Base-by-base conservation (phyloP, 2,329 filamentous ascomycete species). In the Aureobasidium sp. region DNA sequence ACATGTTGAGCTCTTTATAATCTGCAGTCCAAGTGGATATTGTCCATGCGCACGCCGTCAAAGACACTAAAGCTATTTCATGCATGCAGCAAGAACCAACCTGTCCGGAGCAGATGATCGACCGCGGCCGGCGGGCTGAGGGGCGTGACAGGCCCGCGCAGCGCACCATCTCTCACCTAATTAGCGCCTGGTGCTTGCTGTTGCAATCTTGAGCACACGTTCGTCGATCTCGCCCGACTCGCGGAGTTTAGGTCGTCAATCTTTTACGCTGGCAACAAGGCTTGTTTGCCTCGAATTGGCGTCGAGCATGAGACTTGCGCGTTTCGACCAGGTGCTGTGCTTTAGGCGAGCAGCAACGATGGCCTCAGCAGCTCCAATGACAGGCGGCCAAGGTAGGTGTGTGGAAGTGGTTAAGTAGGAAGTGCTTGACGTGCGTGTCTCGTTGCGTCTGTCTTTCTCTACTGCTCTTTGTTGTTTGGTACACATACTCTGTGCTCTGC, bases 261-360 rank as follows among this genome's bases (percentile, higher is more conserved):
- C 8, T 48, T 19, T 3, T 14, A 6, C 22, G 30, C 22, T 35
- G 44, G 21, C 22, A 19, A 17, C n/a, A 27, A 37, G 32, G n/a
- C 44, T n/a, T n/a, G 6, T 37, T 21, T 27, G 30, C 30, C 44
- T 48, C 21, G 30, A 48, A 48, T n/a, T 24, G 44, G 30, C 30
- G 21, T 27, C 14, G 32, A 27, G 32, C 44, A 48, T 48, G 30
- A 25, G 44, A 48, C 22, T 17, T 48, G 2, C 6, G 12, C 25
- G 44, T 48, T 48, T 48, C 44, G 44, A 37, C 12, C 27, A 30
- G 44, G 10, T 4, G n/a, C 22, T 7, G n/a, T 30, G 44, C n/a
- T n/a, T 37, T 48, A 48, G 44, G 44, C 32, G 44, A 19, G 21
- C 44, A 35, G 32, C 30, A n/a, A 48, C 44, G 32, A 35, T 48